Evolutionary conservation across 108 stramenopile genomes (phyloP).

Genomic region (Nitzschia putrida): DNA sequence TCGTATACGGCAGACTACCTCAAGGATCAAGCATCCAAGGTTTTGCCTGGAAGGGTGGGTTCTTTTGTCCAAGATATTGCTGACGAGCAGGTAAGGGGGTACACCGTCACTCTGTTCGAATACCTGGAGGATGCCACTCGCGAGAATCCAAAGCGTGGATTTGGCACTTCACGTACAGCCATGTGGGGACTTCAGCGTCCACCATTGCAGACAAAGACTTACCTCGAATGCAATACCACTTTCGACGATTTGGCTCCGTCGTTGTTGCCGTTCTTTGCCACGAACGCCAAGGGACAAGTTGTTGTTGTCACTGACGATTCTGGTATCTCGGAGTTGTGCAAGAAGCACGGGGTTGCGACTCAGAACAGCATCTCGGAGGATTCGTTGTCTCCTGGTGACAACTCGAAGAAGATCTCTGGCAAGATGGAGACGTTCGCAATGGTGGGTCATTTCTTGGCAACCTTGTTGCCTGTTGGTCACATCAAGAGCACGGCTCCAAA

Average conservation of each 20-base stretch:
- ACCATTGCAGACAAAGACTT: slow-evolving; percentile 67
- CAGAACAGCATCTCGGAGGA: slow-evolving; percentile 40
- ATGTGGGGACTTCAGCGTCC: slow-evolving; percentile 87
- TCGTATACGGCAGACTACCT: slow-evolving; percentile 56
- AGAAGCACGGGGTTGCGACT: slow-evolving; percentile 48
- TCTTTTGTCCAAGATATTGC: slow-evolving; percentile 48
- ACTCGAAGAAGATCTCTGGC: slow-evolving; percentile 44
- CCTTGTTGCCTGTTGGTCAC: slow-evolving; percentile 77
- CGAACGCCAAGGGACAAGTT: slow-evolving; percentile 76
- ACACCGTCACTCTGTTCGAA: slow-evolving; percentile 59
- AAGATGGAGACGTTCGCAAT: slow-evolving; percentile 54
- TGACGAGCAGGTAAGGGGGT: slow-evolving; percentile 55
- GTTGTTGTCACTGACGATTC: slow-evolving; percentile 51
- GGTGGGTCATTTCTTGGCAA: slow-evolving; percentile 78
- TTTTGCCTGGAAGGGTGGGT: slow-evolving; percentile 16
- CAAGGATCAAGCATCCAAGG: slow-evolving; percentile 34
- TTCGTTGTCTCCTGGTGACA: slow-evolving; percentile 31
- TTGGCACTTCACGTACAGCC: slow-evolving; percentile 62
- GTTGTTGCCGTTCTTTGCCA: slow-evolving; percentile 67
- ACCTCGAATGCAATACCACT: slow-evolving; percentile 47
- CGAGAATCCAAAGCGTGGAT: slow-evolving; percentile 65
- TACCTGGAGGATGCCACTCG: slow-evolving; percentile 67
- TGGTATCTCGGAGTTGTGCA: slow-evolving; percentile 38
- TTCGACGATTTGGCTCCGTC: slow-evolving; percentile 65
- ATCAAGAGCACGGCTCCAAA: slow-evolving; percentile 77